A percentile compares a stretch with the other conserved stretches of the same genome.
Evolutionary conservation across 805 yeast species (phyloP).

Genomic region (Schwanniomyces sp.): DNA sequence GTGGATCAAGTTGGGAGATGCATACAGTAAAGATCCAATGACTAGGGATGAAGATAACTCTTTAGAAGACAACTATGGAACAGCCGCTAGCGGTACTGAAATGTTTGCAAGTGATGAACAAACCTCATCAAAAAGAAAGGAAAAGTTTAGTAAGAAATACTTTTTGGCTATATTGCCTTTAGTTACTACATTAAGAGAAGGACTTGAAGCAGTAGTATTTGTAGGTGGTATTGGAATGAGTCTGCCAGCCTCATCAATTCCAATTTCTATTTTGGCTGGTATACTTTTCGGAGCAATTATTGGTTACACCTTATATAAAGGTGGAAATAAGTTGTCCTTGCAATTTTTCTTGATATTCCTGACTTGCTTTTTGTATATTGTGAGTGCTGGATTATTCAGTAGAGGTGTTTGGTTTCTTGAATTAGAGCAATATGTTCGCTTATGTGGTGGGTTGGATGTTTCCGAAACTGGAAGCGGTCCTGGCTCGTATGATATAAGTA

Average conservation of each 20-base stretch:
- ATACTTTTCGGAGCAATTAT: constrained; percentile 56
- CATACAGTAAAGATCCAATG: constrained; percentile 22
- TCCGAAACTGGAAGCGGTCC: constrained; percentile 91
- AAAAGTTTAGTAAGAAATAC: constrained; percentile 51
- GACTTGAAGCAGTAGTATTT: constrained; percentile 88
- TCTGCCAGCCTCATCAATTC: constrained; percentile 61
- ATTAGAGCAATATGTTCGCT: constrained; percentile 68
- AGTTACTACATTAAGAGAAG: constrained; percentile 84
- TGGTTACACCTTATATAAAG: constrained; percentile 68
- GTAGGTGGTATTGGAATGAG: constrained; percentile 80
- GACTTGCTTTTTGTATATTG: constrained; percentile 78
- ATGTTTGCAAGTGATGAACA: background rate
- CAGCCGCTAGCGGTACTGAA: background rate
- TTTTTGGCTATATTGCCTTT: constrained; percentile 78
- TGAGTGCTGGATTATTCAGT: constrained; percentile 84
- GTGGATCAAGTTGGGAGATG: constrained; percentile 49
- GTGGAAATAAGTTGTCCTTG: constrained; percentile 77
- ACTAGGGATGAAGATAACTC: background rate
- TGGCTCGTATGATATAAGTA: constrained; percentile 80
- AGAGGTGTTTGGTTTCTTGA: constrained; percentile 92
- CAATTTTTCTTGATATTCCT: constrained; percentile 72
- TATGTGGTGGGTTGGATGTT: constrained; percentile 80
- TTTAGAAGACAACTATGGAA: background rate
- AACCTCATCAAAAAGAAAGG: background rate
- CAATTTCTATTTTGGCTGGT: constrained; percentile 58